Percentiles rank a stretch among this genome's conserved stretches.
Conservation (phyloP, 2,329 filamentous ascomycete genomes). For the Colletotrichum trifolii region DNA sequence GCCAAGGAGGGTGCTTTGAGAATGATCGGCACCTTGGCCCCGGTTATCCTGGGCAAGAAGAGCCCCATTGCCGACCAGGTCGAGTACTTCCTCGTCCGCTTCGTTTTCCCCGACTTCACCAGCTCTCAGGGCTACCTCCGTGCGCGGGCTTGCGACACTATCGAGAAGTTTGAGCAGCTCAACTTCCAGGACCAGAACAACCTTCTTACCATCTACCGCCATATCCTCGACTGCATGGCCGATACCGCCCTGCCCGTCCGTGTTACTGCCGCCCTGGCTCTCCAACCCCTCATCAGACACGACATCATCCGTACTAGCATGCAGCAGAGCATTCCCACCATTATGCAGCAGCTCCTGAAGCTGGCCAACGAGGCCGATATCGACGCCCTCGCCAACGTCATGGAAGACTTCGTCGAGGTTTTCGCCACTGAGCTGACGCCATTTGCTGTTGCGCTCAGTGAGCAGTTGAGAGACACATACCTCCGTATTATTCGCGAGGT, state of each 20-base stretch:
- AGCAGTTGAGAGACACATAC: slow-evolving; percentile 96
- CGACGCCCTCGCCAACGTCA: slow-evolving; percentile 95
- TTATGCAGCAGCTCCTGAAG: slow-evolving; percentile 98
- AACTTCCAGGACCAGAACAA: slow-evolving; percentile 98
- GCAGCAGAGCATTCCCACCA: slow-evolving; percentile 97
- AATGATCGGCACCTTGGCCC: slow-evolving; percentile 96
- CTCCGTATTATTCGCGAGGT: slow-evolving; percentile 92
- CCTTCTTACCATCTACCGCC: slow-evolving; percentile 93
- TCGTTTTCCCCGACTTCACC: slow-evolving; percentile 98
- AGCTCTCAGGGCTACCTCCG: slow-evolving; percentile 92
- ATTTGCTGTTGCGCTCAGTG: slow-evolving; percentile 94
- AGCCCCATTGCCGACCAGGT: slow-evolving; percentile 97
- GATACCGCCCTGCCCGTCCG: slow-evolving; percentile 93
- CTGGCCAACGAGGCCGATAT: slow-evolving; percentile 98
- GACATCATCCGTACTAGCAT: slow-evolving; percentile 94
- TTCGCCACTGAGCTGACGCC: slow-evolving; percentile 97
- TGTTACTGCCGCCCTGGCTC: slow-evolving; percentile 90
- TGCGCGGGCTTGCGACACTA: slow-evolving; percentile 93
- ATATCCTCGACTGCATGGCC: slow-evolving; percentile 96
- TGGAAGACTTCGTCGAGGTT: slow-evolving; percentile 99
- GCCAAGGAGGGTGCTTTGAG: slow-evolving; percentile 96
- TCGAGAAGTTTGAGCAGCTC: slow-evolving; percentile 97
- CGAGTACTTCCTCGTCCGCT: slow-evolving; percentile 97
- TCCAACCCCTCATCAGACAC: slow-evolving; percentile 95
- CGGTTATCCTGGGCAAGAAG: slow-evolving; percentile 97